phyloP scores from a whole-genome alignment of 768 basidiomycete species.

The Boletus barrowsii region DNA sequence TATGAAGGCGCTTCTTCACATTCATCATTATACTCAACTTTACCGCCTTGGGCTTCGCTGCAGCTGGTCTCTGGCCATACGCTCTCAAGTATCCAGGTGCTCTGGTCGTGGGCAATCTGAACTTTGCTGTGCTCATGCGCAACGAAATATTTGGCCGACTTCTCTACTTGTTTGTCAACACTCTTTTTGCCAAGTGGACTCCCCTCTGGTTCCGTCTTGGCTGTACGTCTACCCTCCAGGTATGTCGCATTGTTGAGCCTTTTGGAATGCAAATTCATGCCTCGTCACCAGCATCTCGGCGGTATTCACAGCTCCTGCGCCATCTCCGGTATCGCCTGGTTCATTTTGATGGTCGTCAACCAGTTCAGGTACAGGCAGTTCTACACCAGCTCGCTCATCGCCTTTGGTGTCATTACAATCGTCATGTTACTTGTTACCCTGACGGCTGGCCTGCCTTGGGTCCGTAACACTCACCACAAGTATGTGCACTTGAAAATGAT shows the following conservation, averaged over 20 bases:
- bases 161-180: constrained; percentile 69
- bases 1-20: constrained; percentile 67
- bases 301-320: constrained; percentile 80
- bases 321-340: constrained; percentile 66
- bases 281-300: constrained; percentile 57
- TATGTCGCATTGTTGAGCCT: constrained; percentile 16
- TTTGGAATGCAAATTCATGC: constrained; percentile 4
- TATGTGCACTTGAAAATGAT: constrained; percentile 31
- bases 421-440: constrained; percentile 56
- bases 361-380: constrained; percentile 48
- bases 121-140: constrained; percentile 68
- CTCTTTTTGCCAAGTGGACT: constrained; percentile 79
- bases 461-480: constrained; percentile 81
- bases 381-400: constrained; percentile 55
- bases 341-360: constrained; percentile 58
- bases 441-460: constrained; percentile 71
- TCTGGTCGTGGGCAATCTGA: constrained; percentile 71
- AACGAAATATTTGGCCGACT: constrained; percentile 83
- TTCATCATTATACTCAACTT: constrained; percentile 59
- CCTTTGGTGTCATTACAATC: constrained; percentile 59
- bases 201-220: constrained; percentile 69
- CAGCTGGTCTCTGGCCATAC: constrained; percentile 65
- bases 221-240: constrained; percentile 72
- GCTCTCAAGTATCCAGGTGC: constrained; percentile 64
- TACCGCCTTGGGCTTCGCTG: constrained; percentile 57